Base-by-base conservation (phyloP, 768 basidiomycete genomes). In the Pluteus cervinus region DNA sequence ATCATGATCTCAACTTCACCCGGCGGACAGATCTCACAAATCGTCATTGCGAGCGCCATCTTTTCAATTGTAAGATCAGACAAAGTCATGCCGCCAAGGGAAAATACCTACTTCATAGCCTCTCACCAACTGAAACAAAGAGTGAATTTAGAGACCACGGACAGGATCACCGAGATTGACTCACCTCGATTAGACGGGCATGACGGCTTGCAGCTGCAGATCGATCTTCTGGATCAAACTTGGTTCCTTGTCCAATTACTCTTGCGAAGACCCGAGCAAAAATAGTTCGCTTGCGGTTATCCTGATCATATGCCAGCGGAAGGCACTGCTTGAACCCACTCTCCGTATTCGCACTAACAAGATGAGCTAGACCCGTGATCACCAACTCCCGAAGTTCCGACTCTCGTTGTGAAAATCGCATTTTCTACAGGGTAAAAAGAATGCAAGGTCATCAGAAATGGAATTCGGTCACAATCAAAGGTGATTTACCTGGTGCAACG, bases 251-350 rank as follows among this genome's bases (percentile, higher is more conserved):
- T 3, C 78, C 71, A 28, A 94, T 71, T 3, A 88, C 88, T 25
- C 81, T 73, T 25, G 85, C 79, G 54, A 93, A 87, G 5, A 91
- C 81, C 48, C 85, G 79, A 10, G 88, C 78, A 51, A 92, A 96
- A 17, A 91, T 87, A 7, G 75, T 69, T 10, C 88, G 75, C 49
- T 83, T 80, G 25, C 72, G 61, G 17, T 70, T 62, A 50, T 92
- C 84, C 15, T 65, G 55, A 49, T 87, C 81, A 48, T 88, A 90
- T 1, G 85, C 86, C 41, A 86, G 66, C 4, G 79, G 64, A 15
- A 93, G 73, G 49, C 85, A 90, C 54, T 93, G 87, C 55, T 90
- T 91, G 53, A 93, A 79, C 4, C 88, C 91, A 48, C 78, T 82
- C 51, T 92, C 87, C 11, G 86, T 80, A 52, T 94, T 94, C 9